These are phyloP conservation scores for Podila minutissima DNA, from an alignment of 192 early-diverging fungal genomes.

Conservation along the genomic window DNA sequence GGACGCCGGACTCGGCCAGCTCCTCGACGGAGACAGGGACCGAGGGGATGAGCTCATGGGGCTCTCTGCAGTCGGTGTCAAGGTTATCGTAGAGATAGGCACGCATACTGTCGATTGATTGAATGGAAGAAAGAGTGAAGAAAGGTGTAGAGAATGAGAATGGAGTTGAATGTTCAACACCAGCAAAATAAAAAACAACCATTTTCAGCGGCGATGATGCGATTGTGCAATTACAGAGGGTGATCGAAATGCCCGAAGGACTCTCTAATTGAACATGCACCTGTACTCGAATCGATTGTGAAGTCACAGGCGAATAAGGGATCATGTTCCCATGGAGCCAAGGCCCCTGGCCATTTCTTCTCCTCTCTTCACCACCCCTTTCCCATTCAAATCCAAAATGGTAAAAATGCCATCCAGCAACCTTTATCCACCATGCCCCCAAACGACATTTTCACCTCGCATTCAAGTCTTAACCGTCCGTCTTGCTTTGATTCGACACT, in stretches of 20 bases:
- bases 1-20: conserved; percentile 75
- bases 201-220: conserved; percentile 2
- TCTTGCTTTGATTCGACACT: neutral
- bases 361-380: neutral
- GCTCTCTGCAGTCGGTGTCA: conserved; percentile 76
- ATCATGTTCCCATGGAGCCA: too few relatives aligned
- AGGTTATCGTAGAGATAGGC: conserved; percentile 81
- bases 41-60: conserved; percentile 79
- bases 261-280: conserved; percentile 1
- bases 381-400: conserved; percentile 6
- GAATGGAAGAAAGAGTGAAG: neutral
- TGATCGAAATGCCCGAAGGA: neutral
- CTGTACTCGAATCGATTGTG: neutral
- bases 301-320: neutral
- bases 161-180: too few relatives aligned
- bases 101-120: conserved; percentile 15
- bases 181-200: neutral
- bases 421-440: too few relatives aligned
- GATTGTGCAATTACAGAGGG: conserved; percentile 1
- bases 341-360: neutral
- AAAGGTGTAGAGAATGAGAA: neutral
- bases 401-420: conserved; percentile 1
- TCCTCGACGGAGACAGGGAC: conserved; percentile 72
- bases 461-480: too few relatives aligned
- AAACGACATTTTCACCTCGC: too few relatives aligned